These are phyloP conservation scores for Hanseniaspora clermontiae DNA, from an alignment of 805 yeast species.

Conservation along the genomic window DNA sequence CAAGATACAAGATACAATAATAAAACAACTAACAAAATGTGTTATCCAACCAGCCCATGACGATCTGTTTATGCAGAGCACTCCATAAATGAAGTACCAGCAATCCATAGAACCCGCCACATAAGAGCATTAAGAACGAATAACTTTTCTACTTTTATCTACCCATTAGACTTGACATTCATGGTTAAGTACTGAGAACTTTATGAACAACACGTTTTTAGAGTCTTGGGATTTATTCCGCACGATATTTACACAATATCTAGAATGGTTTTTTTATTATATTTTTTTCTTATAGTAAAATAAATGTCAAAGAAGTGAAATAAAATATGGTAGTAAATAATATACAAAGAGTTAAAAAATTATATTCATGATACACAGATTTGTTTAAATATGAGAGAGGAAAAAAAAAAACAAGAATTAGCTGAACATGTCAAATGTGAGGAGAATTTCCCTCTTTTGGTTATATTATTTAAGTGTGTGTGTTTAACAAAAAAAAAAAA, in stretches of 20 bases:
- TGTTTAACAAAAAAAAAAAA: too few species aligned
- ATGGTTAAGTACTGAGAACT: conserved; percentile 29
- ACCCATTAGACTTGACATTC: conserved; percentile 62
- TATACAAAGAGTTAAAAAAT: too few species aligned
- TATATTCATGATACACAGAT: too few species aligned
- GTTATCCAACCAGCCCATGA: conserved; percentile 57
- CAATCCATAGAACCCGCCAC: conserved; percentile 43
- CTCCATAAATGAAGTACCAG: too few species aligned
- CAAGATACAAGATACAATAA: background rate
- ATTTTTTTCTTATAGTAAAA: background rate
- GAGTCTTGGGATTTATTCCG: conserved; percentile 55
- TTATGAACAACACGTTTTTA: conserved; percentile 58
- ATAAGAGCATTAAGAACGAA: conserved; percentile 63
- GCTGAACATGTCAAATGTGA: too few species aligned
- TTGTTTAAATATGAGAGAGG: too few species aligned
- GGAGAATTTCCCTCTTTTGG: too few species aligned
- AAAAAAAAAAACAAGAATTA: too few species aligned
- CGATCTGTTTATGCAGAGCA: conserved; percentile 14
- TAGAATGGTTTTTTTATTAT: conserved; percentile 16
- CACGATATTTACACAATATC: conserved; percentile 35
- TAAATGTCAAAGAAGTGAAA: too few species aligned
- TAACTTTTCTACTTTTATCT: conserved; percentile 33
- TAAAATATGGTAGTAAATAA: too few species aligned
- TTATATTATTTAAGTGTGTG: too few species aligned
- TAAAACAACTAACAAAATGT: background rate